A percentile compares a stretch with the other conserved stretches of the same genome.
Evolutionary conservation across 2,329 filamentous ascomycete genomes (phyloP).

Genomic region (Monilinia polystroma): DNA sequence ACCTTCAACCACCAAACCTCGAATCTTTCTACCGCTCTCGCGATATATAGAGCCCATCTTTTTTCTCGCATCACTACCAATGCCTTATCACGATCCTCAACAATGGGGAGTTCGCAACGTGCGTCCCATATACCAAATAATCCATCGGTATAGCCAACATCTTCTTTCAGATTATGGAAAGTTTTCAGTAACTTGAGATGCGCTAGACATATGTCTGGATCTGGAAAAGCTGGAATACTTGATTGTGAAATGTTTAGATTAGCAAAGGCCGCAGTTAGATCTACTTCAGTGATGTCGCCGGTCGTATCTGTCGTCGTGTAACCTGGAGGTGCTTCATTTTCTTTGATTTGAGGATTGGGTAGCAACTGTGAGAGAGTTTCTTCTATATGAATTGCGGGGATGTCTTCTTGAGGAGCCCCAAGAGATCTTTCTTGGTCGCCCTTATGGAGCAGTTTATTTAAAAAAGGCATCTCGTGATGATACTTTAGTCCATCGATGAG

Average conservation of each 20-base stretch:
- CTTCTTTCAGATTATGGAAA: slow-evolving; percentile 65
- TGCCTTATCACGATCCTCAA: slow-evolving; percentile 40
- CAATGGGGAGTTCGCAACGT: slow-evolving; percentile 37
- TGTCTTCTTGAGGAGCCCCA: background rate
- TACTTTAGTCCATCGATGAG: background rate
- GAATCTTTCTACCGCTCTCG: slow-evolving; percentile 66
- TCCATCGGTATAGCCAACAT: slow-evolving; percentile 63
- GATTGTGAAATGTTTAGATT: slow-evolving; percentile 42
- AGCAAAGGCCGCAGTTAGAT: slow-evolving; percentile 42
- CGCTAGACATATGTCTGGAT: slow-evolving; percentile 60
- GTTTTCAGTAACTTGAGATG: slow-evolving; percentile 73
- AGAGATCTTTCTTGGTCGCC: background rate
- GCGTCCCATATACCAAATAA: slow-evolving; percentile 62
- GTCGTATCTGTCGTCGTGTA: slow-evolving; percentile 29
- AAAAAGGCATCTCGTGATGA: background rate
- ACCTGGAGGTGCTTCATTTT: slow-evolving; percentile 26
- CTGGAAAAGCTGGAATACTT: slow-evolving; percentile 40
- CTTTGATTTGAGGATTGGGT: background rate
- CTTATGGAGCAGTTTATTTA: background rate
- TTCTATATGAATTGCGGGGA: background rate
- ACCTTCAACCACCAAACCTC: slow-evolving; percentile 58
- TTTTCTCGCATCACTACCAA: slow-evolving; percentile 63
- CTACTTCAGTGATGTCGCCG: slow-evolving; percentile 23
- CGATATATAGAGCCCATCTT: slow-evolving; percentile 68
- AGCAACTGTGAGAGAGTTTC: background rate